These are phyloP conservation scores for Kwoniella pini DNA, from an alignment of 768 basidiomycete genomes.

Conservation along the genomic window DNA sequence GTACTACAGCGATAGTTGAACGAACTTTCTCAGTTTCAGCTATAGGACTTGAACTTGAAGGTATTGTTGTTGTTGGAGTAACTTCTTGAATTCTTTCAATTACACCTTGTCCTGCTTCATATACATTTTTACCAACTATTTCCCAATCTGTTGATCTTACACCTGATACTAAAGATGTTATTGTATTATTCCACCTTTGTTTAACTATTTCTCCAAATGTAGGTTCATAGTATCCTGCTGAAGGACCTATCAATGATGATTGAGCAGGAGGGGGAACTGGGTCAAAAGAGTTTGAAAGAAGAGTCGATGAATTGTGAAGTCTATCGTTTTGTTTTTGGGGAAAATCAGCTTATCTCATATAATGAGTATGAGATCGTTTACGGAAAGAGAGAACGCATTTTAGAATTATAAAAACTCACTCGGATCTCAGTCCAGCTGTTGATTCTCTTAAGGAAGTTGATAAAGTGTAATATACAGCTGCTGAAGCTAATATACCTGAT, in stretches of 20 bases:
- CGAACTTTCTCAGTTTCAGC: conserved; percentile 1
- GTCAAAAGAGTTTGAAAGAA: conserved; percentile 40
- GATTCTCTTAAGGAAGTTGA: conserved; percentile 31
- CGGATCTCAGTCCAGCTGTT: conserved; percentile 29
- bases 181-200: conserved; percentile 37
- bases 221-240: conserved; percentile 10
- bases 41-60: neutral
- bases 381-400: neutral
- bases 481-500: conserved; percentile 39
- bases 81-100: conserved; percentile 7
- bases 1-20: conserved; percentile 8
- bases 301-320: conserved; percentile 29
- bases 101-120: conserved; percentile 18
- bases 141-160: conserved; percentile 34
- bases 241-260: conserved; percentile 36
- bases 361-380: too few species aligned
- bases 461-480: conserved; percentile 45
- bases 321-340: conserved; percentile 8
- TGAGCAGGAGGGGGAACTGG: conserved; percentile 30
- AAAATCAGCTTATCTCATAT: too few species aligned
- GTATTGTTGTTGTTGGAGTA: neutral
- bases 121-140: conserved; percentile 21
- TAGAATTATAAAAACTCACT: conserved; percentile 48
- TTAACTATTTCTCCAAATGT: conserved; percentile 33
- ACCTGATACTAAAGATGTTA: conserved; percentile 14